Evolutionary conservation across 805 yeast species (phyloP).

Genomic region (Kodamaea sagamina): DNA sequence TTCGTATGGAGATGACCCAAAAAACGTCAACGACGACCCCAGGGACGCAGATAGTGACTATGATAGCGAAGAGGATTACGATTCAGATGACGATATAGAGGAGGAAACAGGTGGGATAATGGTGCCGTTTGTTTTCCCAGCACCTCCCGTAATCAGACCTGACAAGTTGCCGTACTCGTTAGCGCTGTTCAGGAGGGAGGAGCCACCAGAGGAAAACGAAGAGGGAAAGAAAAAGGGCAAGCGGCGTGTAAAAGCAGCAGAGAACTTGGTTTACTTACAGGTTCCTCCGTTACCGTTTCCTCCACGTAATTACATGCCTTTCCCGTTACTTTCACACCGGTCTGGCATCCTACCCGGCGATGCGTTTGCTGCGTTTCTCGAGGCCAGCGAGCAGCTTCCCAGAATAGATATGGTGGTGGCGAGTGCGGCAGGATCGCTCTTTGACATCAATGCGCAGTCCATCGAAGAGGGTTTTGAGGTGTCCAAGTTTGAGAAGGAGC

Average conservation of each 20-base stretch:
- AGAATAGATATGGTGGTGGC: conserved; percentile 48
- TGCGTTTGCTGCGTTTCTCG: conserved; percentile 36
- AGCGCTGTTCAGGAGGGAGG: conserved; percentile 9
- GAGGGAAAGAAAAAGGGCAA: conserved; percentile 5
- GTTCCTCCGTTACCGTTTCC: conserved; percentile 49
- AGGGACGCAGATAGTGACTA: not conserved
- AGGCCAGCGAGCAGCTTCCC: conserved; percentile 39
- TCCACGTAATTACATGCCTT: conserved; percentile 48
- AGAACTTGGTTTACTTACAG: conserved; percentile 12
- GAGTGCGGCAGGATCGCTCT: conserved; percentile 47
- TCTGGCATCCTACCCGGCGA: conserved; percentile 38
- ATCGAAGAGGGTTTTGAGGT: conserved; percentile 33
- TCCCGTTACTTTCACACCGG: conserved; percentile 39
- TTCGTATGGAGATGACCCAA: not conserved
- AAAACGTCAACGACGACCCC: conserved; percentile 7
- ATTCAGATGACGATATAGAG: conserved; percentile 6
- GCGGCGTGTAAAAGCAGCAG: not conserved
- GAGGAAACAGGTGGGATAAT: conserved; percentile 30
- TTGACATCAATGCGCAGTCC: conserved; percentile 38
- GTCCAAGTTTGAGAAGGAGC: conserved; percentile 1
- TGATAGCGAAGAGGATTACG: conserved; percentile 10
- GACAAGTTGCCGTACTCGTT: conserved; percentile 26
- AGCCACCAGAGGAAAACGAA: conserved; percentile 15
- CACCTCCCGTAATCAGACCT: conserved; percentile 35
- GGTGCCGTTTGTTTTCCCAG: conserved; percentile 48